These are phyloP conservation scores for Exophiala mesophila DNA, from an alignment of 2,329 filamentous ascomycete genomes.

Conservation along the genomic window DNA sequence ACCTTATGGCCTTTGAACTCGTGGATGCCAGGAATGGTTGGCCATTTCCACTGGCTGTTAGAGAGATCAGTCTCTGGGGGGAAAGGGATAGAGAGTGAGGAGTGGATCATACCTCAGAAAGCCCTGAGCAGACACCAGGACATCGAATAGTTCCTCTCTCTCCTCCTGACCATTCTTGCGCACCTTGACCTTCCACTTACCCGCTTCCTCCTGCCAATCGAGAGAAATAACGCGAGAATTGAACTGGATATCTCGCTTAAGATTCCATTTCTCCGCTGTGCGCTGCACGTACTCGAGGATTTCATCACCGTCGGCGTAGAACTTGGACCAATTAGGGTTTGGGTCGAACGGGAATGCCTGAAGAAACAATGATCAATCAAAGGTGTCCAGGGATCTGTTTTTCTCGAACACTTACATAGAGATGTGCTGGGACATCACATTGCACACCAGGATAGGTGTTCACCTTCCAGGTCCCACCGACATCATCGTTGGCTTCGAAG, in stretches of 20 bases:
- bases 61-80: constrained; percentile 2
- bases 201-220: constrained; percentile 35
- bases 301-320: constrained; percentile 39
- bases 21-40: constrained; percentile 28
- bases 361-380: no score
- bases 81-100: no score
- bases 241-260: constrained; percentile 37
- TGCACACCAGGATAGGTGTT: constrained; percentile 37
- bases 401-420: constrained; percentile 59
- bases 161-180: constrained; percentile 26
- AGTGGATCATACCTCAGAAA: constrained; percentile 23
- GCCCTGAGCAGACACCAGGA: constrained; percentile 33
- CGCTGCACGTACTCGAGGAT: constrained; percentile 41
- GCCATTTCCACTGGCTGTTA: constrained; percentile 28
- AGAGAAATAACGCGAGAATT: constrained; percentile 35
- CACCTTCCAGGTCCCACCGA: constrained; percentile 40
- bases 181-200: constrained; percentile 37
- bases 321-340: constrained; percentile 40
- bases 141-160: constrained; percentile 31
- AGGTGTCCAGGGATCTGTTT: no score
- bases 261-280: constrained; percentile 37
- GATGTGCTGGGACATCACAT: constrained; percentile 65
- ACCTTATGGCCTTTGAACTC: constrained; percentile 28
- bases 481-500: constrained; percentile 37
- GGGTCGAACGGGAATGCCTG: constrained; percentile 34